Evolutionary conservation across 371 early-diverging fungal species (phyloP).

Genomic region (Mucor sp.): DNA sequence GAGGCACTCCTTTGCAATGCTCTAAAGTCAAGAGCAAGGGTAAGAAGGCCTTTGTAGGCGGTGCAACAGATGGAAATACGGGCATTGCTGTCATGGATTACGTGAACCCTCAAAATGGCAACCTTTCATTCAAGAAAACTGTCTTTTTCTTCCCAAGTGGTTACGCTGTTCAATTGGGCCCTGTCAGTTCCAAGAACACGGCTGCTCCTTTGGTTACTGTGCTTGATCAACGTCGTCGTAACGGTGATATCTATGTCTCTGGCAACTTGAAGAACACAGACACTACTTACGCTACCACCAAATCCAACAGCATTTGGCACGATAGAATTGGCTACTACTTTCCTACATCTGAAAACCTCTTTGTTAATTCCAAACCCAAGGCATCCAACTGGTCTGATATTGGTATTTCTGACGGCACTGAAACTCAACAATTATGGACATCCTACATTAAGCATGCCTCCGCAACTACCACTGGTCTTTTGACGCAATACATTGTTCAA

Average conservation of each 20-base stretch:
- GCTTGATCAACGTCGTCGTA: conserved; percentile 30
- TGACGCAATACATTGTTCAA: conserved; percentile 27
- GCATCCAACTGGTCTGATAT: conserved; percentile 20
- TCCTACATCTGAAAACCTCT: conserved; percentile 10
- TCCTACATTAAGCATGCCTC: conserved; percentile 23
- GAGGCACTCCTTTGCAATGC: conserved; percentile 22
- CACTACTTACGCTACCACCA: background rate
- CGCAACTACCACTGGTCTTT: background rate
- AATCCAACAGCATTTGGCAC: conserved; percentile 27
- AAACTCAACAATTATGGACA: conserved; percentile 17
- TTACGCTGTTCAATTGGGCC: conserved; percentile 33
- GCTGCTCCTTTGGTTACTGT: conserved; percentile 26
- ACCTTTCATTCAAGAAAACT: conserved; percentile 32
- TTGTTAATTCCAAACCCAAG: conserved; percentile 18
- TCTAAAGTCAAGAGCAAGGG: conserved; percentile 12
- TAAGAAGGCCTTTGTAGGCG: conserved; percentile 25
- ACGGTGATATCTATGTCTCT: conserved; percentile 24
- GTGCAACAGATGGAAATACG: conserved; percentile 24
- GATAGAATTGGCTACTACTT: conserved; percentile 33
- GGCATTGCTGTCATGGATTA: conserved; percentile 35
- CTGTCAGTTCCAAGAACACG: conserved; percentile 14
- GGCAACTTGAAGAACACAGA: conserved; percentile 9
- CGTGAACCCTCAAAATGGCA: conserved; percentile 23
- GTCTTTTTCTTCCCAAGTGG: conserved; percentile 32
- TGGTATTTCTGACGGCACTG: conserved; percentile 27